phyloP scores from a whole-genome alignment of 225 moss, liverwort and hornwort species.

The Sphagnum tenellum region DNA sequence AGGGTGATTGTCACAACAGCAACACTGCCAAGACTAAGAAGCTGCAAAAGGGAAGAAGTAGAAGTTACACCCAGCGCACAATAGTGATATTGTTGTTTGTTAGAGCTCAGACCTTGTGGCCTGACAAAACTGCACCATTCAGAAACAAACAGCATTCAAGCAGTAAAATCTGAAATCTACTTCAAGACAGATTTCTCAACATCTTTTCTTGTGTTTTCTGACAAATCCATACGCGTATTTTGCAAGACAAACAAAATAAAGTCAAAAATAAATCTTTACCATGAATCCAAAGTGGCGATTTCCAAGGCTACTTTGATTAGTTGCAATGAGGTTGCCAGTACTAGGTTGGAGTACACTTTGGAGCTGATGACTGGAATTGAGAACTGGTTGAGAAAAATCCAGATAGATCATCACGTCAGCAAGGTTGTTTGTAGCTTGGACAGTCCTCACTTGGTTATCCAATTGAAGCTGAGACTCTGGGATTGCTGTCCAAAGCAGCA shows the following conservation, averaged over 20 bases:
- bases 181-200: background rate
- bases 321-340: conserved; percentile 36
- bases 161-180: background rate
- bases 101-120: no score
- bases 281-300: conserved; percentile 59
- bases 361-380: conserved; percentile 23
- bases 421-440: conserved; percentile 52
- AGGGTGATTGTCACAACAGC: conserved; percentile 51
- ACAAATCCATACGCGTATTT: background rate
- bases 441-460: conserved; percentile 38
- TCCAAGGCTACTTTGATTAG: conserved; percentile 35
- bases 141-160: background rate
- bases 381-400: conserved; percentile 64
- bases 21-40: conserved; percentile 34
- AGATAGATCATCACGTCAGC: conserved; percentile 46
- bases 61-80: background rate
- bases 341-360: conserved; percentile 27
- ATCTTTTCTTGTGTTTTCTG: background rate
- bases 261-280: conserved; percentile 13
- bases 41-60: conserved; percentile 14
- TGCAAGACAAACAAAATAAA: background rate
- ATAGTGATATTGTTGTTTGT: background rate
- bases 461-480: conserved; percentile 46
- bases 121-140: background rate
- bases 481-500: conserved; percentile 71